Evolutionary conservation across 768 basidiomycete genomes (phyloP).

Genomic region (Hygrocybe coccinea): DNA sequence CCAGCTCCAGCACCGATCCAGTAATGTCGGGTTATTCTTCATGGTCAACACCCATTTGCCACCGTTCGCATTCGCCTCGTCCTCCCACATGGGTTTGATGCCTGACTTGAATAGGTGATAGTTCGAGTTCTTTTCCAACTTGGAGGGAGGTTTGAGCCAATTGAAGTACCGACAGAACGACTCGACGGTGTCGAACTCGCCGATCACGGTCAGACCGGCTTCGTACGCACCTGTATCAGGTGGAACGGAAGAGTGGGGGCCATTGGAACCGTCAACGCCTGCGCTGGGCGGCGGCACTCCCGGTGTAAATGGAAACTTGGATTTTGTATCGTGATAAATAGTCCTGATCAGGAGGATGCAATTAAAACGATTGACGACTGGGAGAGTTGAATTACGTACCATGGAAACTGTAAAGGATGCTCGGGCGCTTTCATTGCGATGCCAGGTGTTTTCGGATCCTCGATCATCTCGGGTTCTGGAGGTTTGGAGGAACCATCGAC

Average conservation of each 20-base stretch:
- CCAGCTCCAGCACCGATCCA: constrained; percentile 89
- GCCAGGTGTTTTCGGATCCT: constrained; percentile 80
- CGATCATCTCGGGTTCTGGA: constrained; percentile 72
- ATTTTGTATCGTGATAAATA: constrained; percentile 83
- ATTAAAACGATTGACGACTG: constrained; percentile 6
- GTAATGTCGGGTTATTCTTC: constrained; percentile 70
- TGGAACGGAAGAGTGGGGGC: constrained; percentile 34
- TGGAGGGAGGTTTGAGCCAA: constrained; percentile 88
- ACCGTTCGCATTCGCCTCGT: constrained; percentile 83
- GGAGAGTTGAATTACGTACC: no score
- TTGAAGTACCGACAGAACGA: constrained; percentile 89
- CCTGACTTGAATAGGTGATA: constrained; percentile 94
- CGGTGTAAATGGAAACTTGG: constrained; percentile 58
- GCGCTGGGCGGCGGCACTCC: constrained; percentile 15
- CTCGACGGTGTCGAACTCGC: constrained; percentile 88
- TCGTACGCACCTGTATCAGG: constrained; percentile 75
- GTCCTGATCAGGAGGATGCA: constrained; percentile 51
- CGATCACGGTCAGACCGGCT: constrained; percentile 79
- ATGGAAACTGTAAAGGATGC: constrained; percentile 79
- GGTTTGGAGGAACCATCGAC: constrained; percentile 63
- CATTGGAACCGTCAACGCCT: constrained; percentile 24
- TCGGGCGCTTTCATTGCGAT: constrained; percentile 66
- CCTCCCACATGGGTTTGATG: constrained; percentile 98
- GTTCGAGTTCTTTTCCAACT: constrained; percentile 85
- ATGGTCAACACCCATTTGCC: constrained; percentile 96